Conservation (phyloP, 306 rosid species). For the Prunus armeniaca region DNA sequence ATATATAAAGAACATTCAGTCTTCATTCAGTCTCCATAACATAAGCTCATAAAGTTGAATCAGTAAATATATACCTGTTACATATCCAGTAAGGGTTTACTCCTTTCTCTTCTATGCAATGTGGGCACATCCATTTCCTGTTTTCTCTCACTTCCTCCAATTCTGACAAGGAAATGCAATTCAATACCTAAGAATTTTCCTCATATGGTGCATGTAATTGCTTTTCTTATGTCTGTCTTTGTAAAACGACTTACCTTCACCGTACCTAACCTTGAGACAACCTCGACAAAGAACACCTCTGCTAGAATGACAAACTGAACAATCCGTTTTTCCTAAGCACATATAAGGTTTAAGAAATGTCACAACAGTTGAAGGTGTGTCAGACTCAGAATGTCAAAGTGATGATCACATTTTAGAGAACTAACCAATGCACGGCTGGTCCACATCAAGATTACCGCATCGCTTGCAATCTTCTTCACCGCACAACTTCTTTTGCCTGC, state of each 20-base stretch:
- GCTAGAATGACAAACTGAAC: conserved; percentile 73
- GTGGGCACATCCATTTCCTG: conserved; percentile 82
- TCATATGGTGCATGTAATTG: not conserved
- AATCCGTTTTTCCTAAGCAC: conserved; percentile 68
- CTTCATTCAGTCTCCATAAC: no score
- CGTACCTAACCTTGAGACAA: conserved; percentile 73
- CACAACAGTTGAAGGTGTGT: conserved; percentile 1
- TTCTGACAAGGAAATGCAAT: conserved; percentile 34
- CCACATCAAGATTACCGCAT: conserved; percentile 55
- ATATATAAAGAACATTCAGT: no score
- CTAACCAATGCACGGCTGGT: conserved; percentile 69
- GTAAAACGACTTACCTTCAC: conserved; percentile 53
- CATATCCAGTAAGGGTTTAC: conserved; percentile 67
- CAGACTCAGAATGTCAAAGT: conserved; percentile 4
- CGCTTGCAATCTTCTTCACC: conserved; percentile 74
- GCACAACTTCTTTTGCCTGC: conserved; percentile 75
- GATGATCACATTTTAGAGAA: not conserved
- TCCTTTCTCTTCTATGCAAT: conserved; percentile 68
- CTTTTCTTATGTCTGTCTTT: not conserved
- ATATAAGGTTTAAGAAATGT: conserved; percentile 1
- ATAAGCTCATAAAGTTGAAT: not conserved
- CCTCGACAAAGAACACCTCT: conserved; percentile 66
- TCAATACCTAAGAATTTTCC: not conserved
- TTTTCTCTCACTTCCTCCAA: conserved; percentile 59
- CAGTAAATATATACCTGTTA: conserved; percentile 52